A percentile compares a stretch with the other conserved stretches of the same genome.
Evolutionary conservation across 305 asterid species (phyloP).

Genomic region (Fraxinus baroniana): DNA sequence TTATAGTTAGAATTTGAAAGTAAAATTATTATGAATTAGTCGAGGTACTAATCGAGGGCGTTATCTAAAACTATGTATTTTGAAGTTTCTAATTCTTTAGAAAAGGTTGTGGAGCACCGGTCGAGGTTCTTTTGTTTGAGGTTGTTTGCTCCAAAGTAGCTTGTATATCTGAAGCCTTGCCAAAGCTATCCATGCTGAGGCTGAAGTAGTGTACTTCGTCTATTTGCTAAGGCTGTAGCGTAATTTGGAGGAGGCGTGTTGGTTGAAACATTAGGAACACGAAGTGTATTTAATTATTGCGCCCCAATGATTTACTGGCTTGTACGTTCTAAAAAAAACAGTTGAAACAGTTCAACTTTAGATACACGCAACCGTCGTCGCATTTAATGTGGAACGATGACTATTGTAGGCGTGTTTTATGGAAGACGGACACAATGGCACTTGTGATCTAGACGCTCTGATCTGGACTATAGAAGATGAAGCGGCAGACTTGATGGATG

Average conservation of each 20-base stretch:
- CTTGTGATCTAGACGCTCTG: background rate
- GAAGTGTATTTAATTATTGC: no score
- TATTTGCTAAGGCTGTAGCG: no score
- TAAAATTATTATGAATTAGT: background rate
- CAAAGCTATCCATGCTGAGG: no score
- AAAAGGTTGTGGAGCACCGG: background rate
- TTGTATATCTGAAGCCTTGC: no score
- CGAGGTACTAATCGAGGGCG: background rate
- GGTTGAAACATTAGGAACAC: no score
- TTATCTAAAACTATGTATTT: background rate
- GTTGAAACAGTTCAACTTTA: background rate
- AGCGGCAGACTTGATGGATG: background rate
- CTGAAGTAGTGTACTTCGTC: no score
- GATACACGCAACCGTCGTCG: background rate
- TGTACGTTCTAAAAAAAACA: no score
- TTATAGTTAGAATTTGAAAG: background rate
- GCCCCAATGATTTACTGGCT: no score
- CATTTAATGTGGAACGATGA: background rate
- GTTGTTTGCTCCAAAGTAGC: no score
- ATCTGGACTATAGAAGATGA: background rate
- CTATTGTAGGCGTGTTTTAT: background rate
- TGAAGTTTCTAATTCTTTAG: background rate
- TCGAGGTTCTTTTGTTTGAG: background rate
- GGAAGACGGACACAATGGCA: background rate
- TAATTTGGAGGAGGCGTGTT: no score